Percentiles rank a stretch among this genome's conserved stretches.
These are phyloP conservation scores for Nitzschia inconspicua DNA, from an alignment of 108 stramenopile species.

Conservation along the genomic window DNA sequence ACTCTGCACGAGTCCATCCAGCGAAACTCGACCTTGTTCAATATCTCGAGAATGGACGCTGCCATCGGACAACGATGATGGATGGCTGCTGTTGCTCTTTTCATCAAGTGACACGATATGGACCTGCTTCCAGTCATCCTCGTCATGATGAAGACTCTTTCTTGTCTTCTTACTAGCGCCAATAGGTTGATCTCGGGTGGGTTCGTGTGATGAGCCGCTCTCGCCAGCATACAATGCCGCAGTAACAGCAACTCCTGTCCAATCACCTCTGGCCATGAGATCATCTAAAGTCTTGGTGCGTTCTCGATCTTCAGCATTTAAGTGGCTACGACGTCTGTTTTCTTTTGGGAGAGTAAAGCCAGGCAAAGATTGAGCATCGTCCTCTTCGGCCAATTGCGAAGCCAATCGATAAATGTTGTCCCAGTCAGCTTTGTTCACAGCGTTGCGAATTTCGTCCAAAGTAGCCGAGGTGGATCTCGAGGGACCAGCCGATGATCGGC, in stretches of 20 bases:
- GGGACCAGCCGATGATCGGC: background rate
- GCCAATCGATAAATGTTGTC: slow-evolving; percentile 25
- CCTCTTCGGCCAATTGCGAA: slow-evolving; percentile 20
- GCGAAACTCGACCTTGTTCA: background rate
- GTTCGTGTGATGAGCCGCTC: slow-evolving; percentile 15
- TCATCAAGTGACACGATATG: too few species aligned
- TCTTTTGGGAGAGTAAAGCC: background rate
- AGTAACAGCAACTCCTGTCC: slow-evolving; percentile 36
- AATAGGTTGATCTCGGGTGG: too few species aligned
- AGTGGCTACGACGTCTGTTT: background rate
- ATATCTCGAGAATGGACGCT: slow-evolving; percentile 8
- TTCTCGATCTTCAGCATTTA: slow-evolving; percentile 19
- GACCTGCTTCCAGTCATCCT: too few species aligned
- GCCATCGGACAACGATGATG: too few species aligned
- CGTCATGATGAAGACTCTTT: background rate
- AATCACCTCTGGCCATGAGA: slow-evolving; percentile 19
- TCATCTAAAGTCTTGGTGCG: slow-evolving; percentile 25
- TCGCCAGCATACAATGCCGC: slow-evolving; percentile 32
- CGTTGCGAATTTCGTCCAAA: slow-evolving; percentile 8
- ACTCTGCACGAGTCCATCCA: background rate
- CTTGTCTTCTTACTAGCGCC: too few species aligned
- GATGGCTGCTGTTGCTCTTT: too few species aligned
- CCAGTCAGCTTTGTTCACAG: slow-evolving; percentile 27
- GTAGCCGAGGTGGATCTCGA: background rate
- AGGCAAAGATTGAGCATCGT: slow-evolving; percentile 16